Conservation (phyloP, 2,329 filamentous ascomycete species). For the Coniochaeta sp. region DNA sequence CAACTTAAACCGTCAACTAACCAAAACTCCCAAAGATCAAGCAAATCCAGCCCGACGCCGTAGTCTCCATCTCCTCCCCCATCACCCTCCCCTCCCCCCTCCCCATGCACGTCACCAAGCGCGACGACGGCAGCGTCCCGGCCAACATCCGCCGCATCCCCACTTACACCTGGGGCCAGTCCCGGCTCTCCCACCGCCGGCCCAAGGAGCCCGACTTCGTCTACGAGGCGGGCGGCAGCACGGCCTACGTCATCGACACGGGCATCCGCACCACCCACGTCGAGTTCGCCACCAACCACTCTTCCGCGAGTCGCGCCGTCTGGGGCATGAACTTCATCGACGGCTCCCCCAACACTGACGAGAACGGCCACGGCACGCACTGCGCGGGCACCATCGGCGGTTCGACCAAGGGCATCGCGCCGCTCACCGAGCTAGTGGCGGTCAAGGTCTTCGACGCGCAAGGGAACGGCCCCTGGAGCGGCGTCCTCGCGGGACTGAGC, state of each 20-base stretch:
- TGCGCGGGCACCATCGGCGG: conserved; percentile 32
- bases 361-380: conserved; percentile 36
- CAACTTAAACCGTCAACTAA: neutral
- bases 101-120: conserved; percentile 10
- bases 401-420: conserved; percentile 36
- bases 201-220: conserved; percentile 24
- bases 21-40: neutral
- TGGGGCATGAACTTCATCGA: conserved; percentile 12
- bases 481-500: conserved; percentile 32
- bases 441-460: conserved; percentile 36
- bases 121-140: conserved; percentile 22
- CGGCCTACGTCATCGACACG: conserved; percentile 39
- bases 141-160: conserved; percentile 3
- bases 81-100: neutral
- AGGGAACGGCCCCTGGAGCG: conserved; percentile 29
- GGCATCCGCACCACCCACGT: conserved; percentile 31
- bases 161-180: conserved; percentile 26
- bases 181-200: conserved; percentile 27
- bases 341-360: conserved; percentile 23
- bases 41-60: conserved; percentile 22
- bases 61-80: conserved; percentile 20
- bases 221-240: conserved; percentile 33
- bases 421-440: conserved; percentile 33
- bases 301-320: conserved; percentile 11
- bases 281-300: conserved; percentile 22